Evolutionary conservation across 2,329 filamentous ascomycete species (phyloP), one percentile per base, ranked within the genome.

Genomic region (Harringtonia lauricola): DNA sequence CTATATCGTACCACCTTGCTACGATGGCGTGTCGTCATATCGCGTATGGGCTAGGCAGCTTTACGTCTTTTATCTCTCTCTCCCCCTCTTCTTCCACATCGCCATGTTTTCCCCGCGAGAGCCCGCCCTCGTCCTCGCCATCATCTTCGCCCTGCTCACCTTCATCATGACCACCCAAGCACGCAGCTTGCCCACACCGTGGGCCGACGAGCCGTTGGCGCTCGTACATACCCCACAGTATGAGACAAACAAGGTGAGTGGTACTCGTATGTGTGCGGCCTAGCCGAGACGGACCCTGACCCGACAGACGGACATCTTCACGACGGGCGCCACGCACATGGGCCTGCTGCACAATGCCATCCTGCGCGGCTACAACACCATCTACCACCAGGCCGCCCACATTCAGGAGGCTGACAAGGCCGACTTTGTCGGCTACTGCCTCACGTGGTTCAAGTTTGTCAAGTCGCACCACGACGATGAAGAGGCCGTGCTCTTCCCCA

Each of bases 341-440:
- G 66, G 68, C 3, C 57, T 79, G 41, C 62, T 78, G 40, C 76
- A 81, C 64, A 81, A 81, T 53, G 63, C 71, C 44, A 72, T 81
- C 52, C 71, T 81, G 49, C 73, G 77, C 35, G 74, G 75, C 43
- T 78, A 74, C 64, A 81, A 82, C 59, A 72, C 68, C 53, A 78
- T 82, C 54, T 78, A 74, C 55, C 67, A 71, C 34, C 77, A 81
- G 56, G 75, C 74, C 1, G 66, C 68, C 12, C 62, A 71, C 51
- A 14, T 30, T 3, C 56, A 64, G 10, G 64, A 67, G 2, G 56
- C 57, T n/a, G 74, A 80, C 55, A 70, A 70, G 55, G 55, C 59
- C 39, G 70, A 73, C 55, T 81, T 82, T 51, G 58, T 79, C 42
- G 67, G 66, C 17, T 81, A 81, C 59, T 63, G 65, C 26, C 62